Percentiles rank a stretch among this genome's conserved stretches.
phyloP scores from a whole-genome alignment of 768 basidiomycete species.

The Guyanaporus albipodus region DNA sequence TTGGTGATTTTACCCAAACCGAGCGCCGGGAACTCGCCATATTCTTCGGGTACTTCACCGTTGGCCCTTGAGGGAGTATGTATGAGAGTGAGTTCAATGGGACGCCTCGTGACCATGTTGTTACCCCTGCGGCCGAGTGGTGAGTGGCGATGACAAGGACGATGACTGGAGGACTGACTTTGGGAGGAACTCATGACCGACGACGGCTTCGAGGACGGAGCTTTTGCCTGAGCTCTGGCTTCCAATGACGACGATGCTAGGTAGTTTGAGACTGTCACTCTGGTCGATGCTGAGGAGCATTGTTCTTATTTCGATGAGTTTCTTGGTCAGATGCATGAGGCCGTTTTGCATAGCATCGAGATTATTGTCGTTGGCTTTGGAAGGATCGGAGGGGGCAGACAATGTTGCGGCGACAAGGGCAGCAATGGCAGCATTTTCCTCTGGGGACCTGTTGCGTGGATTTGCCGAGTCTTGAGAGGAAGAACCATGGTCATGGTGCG shows the following conservation, averaged over 20 bases:
- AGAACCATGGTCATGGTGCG: constrained; percentile 31
- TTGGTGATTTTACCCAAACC: constrained; percentile 87
- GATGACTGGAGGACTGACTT: constrained; percentile 67
- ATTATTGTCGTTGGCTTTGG: constrained; percentile 29
- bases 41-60: constrained; percentile 62
- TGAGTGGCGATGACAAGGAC: not conserved
- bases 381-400: constrained; percentile 64
- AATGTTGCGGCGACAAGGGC: constrained; percentile 74
- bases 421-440: constrained; percentile 63
- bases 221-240: constrained; percentile 99
- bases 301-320: constrained; percentile 92
- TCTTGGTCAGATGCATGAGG: constrained; percentile 89
- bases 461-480: constrained; percentile 37
- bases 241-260: constrained; percentile 97
- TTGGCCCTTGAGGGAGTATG: constrained; percentile 67
- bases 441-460: constrained; percentile 39
- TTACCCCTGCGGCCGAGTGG: constrained; percentile 61
- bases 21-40: constrained; percentile 91
- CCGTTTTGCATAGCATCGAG: constrained; percentile 65
- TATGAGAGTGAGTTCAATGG: constrained; percentile 95
- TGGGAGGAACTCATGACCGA: constrained; percentile 96
- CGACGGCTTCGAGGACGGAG: constrained; percentile 94
- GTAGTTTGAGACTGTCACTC: constrained; percentile 88
- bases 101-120: constrained; percentile 99
- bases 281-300: constrained; percentile 97